phyloP scores from a whole-genome alignment of 345 rosid genomes.

The Hibiscus tridactylites region DNA sequence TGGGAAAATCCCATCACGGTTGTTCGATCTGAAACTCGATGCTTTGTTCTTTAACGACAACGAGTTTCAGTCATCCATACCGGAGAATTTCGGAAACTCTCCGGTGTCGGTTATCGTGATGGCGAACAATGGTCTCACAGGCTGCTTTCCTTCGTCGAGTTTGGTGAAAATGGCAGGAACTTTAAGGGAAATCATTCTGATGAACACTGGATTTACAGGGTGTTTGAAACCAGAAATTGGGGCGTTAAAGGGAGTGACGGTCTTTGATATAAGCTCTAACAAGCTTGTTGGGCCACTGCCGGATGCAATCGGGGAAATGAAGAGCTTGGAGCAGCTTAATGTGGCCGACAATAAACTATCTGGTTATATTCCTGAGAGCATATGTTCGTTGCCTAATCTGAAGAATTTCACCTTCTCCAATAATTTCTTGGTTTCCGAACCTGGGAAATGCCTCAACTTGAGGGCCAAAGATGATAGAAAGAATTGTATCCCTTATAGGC shows the following conservation, averaged over 20 bases:
- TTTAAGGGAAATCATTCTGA: slow-evolving; percentile 41
- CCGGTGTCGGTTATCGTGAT: slow-evolving; percentile 68
- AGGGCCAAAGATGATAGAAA: slow-evolving; percentile 39
- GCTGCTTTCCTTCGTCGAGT: slow-evolving; percentile 59
- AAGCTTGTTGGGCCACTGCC: slow-evolving; percentile 63
- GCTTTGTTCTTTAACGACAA: slow-evolving; percentile 82
- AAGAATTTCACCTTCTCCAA: slow-evolving; percentile 68
- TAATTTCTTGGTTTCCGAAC: slow-evolving; percentile 59
- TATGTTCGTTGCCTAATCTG: slow-evolving; percentile 55
- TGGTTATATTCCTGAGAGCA: slow-evolving; percentile 53
- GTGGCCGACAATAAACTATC: slow-evolving; percentile 54
- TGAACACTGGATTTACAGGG: slow-evolving; percentile 50
- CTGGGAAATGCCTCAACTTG: slow-evolving; percentile 47
- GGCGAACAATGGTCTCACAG: slow-evolving; percentile 55
- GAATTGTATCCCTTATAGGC: slow-evolving; percentile 61
- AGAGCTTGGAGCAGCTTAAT: slow-evolving; percentile 72
- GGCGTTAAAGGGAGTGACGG: slow-evolving; percentile 39
- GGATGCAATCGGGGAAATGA: slow-evolving; percentile 53
- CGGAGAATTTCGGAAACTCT: slow-evolving; percentile 68
- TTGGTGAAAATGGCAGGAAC: slow-evolving; percentile 57
- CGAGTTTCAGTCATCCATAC: slow-evolving; percentile 54
- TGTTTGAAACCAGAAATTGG: slow-evolving; percentile 61
- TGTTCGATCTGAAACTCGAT: slow-evolving; percentile 67
- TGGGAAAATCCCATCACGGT: slow-evolving; percentile 45
- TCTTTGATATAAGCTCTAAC: slow-evolving; percentile 67